Evolutionary conservation across 106 monocot genomes (phyloP).

Genomic region (Dactylorhiza incarnata): DNA sequence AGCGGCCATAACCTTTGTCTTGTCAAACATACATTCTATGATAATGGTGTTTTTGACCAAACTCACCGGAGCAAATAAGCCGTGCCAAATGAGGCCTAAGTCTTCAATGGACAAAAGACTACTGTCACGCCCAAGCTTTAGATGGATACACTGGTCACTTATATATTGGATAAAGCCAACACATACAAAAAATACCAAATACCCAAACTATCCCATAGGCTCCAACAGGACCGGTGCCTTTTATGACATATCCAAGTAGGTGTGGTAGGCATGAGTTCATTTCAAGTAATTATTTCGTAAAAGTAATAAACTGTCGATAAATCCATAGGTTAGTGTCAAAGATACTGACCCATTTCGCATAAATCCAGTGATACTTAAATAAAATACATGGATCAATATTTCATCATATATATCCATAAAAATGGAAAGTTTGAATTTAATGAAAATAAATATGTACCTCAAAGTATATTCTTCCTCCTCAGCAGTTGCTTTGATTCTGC

Average conservation of each 20-base stretch:
- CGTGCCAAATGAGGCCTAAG: no score
- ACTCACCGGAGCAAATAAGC: no score
- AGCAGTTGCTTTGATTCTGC: constrained; percentile 36
- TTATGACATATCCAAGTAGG: background rate
- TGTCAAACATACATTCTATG: no score
- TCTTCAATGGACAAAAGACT: no score
- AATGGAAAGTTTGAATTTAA: background rate
- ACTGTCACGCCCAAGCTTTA: no score
- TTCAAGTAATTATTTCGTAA: background rate
- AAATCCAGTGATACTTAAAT: background rate
- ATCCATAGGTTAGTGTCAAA: background rate
- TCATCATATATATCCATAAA: background rate
- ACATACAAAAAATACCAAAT: no score
- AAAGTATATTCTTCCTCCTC: constrained; percentile 64
- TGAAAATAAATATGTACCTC: constrained; percentile 27
- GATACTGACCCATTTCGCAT: background rate
- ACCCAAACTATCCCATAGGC: no score
- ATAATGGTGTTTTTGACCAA: no score
- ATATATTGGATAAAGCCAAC: no score
- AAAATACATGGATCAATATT: background rate
- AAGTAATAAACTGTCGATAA: background rate
- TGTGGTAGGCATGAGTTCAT: background rate
- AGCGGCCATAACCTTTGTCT: no score
- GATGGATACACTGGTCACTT: no score
- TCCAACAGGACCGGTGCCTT: no score